These are phyloP conservation scores for Neonectria neomacrospora DNA, from an alignment of 2,329 filamentous ascomycete genomes.

Conservation along the genomic window DNA sequence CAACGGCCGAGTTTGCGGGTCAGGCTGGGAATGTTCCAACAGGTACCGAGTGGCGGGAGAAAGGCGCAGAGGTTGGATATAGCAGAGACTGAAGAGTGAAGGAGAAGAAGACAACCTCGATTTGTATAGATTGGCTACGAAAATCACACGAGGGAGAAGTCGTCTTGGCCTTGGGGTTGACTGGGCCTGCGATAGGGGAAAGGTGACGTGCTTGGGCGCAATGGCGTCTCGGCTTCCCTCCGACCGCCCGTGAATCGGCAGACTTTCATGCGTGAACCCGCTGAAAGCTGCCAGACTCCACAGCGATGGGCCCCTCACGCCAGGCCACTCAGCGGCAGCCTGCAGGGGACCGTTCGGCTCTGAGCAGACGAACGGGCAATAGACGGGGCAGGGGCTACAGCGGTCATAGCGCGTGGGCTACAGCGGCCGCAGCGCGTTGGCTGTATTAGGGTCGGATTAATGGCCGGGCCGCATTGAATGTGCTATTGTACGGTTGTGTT, in stretches of 20 bases:
- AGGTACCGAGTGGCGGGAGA: neutral
- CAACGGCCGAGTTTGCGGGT: neutral
- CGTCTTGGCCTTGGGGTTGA: constrained; percentile 2
- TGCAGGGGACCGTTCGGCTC: neutral
- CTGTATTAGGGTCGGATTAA: no score
- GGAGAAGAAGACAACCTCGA: neutral
- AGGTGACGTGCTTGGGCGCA: constrained; percentile 42
- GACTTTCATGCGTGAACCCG: constrained; percentile 30
- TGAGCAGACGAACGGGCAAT: no score
- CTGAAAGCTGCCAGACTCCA: constrained; percentile 14
- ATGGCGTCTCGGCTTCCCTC: constrained; percentile 38
- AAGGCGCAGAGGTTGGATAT: neutral
- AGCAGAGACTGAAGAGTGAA: neutral
- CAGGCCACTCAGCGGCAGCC: neutral
- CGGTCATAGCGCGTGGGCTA: no score
- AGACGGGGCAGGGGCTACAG: no score
- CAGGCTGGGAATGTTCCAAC: neutral
- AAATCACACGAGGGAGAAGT: constrained; percentile 9
- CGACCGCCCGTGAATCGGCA: constrained; percentile 33
- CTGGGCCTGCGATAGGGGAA: constrained; percentile 30
- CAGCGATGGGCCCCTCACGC: constrained; percentile 4
- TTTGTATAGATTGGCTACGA: neutral
- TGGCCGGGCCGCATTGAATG: no score
- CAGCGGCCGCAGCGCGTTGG: no score
- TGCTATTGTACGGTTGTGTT: no score